phyloP scores from a whole-genome alignment of 495 filamentous ascomycete species.

The Pyrenopolyporus hunteri region DNA sequence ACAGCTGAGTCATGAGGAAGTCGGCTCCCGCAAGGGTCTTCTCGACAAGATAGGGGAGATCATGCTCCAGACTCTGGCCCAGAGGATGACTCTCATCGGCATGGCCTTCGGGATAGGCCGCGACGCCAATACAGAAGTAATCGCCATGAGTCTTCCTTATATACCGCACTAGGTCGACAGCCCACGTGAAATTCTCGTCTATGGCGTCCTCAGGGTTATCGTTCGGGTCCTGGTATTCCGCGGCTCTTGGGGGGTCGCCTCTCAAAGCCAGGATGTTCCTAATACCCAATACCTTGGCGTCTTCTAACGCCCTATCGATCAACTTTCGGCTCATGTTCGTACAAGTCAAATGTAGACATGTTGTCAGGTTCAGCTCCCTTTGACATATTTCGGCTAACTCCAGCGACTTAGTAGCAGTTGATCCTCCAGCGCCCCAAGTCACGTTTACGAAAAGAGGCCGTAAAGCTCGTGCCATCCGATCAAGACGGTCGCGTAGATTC shows the following conservation, averaged over 20 bases:
- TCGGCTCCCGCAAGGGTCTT: conserved; percentile 92
- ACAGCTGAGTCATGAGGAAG: conserved; percentile 99
- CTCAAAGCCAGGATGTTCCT: conserved; percentile 92
- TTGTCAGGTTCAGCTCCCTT: conserved; percentile 86
- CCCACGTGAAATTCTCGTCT: conserved; percentile 85
- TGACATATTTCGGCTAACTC: conserved; percentile 97
- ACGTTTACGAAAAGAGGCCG: conserved; percentile 95
- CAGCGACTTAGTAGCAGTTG: conserved; percentile 85
- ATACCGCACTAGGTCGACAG: conserved; percentile 87
- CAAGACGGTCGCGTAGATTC: conserved; percentile 89
- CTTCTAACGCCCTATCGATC: conserved; percentile 87
- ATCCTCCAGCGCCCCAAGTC: conserved; percentile 97
- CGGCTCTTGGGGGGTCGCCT: conserved; percentile 89
- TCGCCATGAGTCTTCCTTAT: conserved; percentile 85
- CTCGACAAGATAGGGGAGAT: conserved; percentile 88
- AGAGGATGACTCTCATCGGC: conserved; percentile 84
- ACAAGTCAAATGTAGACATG: conserved; percentile 94
- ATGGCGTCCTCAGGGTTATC: conserved; percentile 52
- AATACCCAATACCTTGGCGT: conserved; percentile 91
- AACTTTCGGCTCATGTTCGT: conserved; percentile 92
- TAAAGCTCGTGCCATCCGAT: conserved; percentile 90
- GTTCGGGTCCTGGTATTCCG: conserved; percentile 74
- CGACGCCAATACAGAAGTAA: conserved; percentile 97
- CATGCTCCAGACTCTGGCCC: conserved; percentile 76
- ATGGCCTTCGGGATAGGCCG: conserved; percentile 94